These are phyloP conservation scores for Pythium periplocum DNA, from an alignment of 352 stramenopile species.

Conservation along the genomic window DNA sequence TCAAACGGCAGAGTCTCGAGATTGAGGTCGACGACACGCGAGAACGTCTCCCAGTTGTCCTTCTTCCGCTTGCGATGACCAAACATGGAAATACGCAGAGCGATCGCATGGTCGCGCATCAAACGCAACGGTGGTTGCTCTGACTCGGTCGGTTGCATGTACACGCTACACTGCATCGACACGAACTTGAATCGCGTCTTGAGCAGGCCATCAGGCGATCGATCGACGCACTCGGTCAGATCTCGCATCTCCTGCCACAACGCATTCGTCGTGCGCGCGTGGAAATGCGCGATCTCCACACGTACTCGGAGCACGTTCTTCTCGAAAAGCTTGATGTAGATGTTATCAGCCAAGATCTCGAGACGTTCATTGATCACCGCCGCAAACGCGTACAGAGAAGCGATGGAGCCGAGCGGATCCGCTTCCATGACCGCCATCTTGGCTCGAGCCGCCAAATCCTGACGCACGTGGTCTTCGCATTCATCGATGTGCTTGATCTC, in stretches of 20 bases:
- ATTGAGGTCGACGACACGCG: slow-evolving; percentile 54
- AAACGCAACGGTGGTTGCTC: slow-evolving; percentile 17
- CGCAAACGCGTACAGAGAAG: slow-evolving; percentile 51
- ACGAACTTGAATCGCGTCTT: slow-evolving; percentile 64
- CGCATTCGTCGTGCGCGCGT: slow-evolving; percentile 55
- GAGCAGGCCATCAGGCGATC: slow-evolving; percentile 52
- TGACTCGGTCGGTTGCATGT: slow-evolving; percentile 14
- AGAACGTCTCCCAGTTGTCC: slow-evolving; percentile 43
- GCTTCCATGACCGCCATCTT: slow-evolving; percentile 38
- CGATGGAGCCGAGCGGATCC: slow-evolving; percentile 56
- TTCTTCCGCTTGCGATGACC: slow-evolving; percentile 33
- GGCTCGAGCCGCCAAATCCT: slow-evolving; percentile 22
- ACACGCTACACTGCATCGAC: slow-evolving; percentile 44
- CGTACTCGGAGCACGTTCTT: slow-evolving; percentile 26
- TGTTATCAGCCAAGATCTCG: slow-evolving; percentile 41
- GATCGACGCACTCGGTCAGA: slow-evolving; percentile 44
- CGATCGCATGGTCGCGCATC: slow-evolving; percentile 38
- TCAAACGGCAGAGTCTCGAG: slow-evolving; percentile 41
- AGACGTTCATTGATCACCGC: slow-evolving; percentile 46
- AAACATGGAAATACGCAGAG: slow-evolving; percentile 49
- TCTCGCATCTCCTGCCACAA: slow-evolving; percentile 66
- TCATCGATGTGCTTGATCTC: slow-evolving; percentile 42
- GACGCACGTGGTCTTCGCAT: slow-evolving; percentile 37
- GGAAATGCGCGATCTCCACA: slow-evolving; percentile 32
- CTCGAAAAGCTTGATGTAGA: slow-evolving; percentile 50